Evolutionary conservation across 164 flowering plant genomes (phyloP).

Genomic region (Magnolia officinalis): DNA sequence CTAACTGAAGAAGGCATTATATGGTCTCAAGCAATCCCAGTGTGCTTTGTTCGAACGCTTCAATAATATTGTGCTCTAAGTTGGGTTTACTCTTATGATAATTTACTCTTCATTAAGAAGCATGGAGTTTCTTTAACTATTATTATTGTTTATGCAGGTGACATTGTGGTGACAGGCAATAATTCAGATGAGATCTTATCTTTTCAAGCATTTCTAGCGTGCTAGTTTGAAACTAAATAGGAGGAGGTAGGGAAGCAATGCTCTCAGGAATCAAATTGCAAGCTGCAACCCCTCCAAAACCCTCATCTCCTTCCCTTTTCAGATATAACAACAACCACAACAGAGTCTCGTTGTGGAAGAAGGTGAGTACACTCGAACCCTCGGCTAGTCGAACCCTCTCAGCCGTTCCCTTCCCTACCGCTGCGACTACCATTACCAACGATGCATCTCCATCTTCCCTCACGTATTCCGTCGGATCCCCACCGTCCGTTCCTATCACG

Average conservation of each 20-base stretch:
- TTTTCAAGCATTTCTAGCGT: no score
- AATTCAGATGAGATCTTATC: no score
- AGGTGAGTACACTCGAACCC: background rate
- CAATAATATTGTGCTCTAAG: no score
- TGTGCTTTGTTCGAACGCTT: no score
- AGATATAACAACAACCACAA: background rate
- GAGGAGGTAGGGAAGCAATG: conserved; percentile 11
- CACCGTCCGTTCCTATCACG: conserved; percentile 31
- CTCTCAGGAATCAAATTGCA: conserved; percentile 16
- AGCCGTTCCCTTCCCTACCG: conserved; percentile 20
- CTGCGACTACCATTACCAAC: background rate
- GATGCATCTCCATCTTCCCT: conserved; percentile 26
- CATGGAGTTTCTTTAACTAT: no score
- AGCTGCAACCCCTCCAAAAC: conserved; percentile 13
- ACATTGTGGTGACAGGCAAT: no score
- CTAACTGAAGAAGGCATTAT: no score
- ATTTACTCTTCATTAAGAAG: no score
- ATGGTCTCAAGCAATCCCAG: no score
- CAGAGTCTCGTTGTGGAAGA: background rate
- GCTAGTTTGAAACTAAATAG: no score
- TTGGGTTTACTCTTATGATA: no score
- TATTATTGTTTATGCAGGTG: no score
- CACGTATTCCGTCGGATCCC: conserved; percentile 42
- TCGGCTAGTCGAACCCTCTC: conserved; percentile 13
- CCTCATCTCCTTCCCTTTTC: background rate